Base-by-base conservation (phyloP, 1,139 yeast species). In the Lodderomyces jiufengensis region DNA sequence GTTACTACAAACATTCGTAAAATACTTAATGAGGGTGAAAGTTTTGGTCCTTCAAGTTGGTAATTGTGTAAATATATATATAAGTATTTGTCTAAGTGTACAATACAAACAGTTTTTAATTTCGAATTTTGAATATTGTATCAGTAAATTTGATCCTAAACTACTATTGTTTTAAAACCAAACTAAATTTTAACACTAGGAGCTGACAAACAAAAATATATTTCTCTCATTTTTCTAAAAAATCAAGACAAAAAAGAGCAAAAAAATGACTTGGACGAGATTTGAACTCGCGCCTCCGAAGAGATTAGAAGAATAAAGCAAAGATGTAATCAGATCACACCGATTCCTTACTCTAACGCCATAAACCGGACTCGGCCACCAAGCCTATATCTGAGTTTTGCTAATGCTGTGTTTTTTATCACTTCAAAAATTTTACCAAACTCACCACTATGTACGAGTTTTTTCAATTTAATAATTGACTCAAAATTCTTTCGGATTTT, bases 211-310 rank as follows among this genome's bases (percentile, higher is more conserved):
- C n/a, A n/a, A n/a, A n/a, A n/a, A n/a, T n/a, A n/a, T n/a, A n/a
- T n/a, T n/a, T n/a, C n/a, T n/a, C n/a, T n/a, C n/a, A n/a, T n/a
- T n/a, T n/a, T n/a, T n/a, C n/a, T n/a, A n/a, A n/a, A n/a, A n/a
- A n/a, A n/a, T n/a, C n/a, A n/a, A n/a, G n/a, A n/a, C n/a, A n/a
- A 9, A 28, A 9, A 18, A 18, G 11, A 10, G 20, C 3, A 26
- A 37, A 31, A 33, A 33, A 33, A 24, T 33, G 37, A 33, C 18
- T 32, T 24, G 29, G 30, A 33, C 73, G 73, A 63, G 73, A 65
- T 67, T 68, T 71, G 73, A 68, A 68, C 73, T 64, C 73, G 73
- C 72, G 74, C 74, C 73, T 67, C 74, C 73, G 73, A 67, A 32
- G 35, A 32, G 73, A 68, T 73, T 72, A 67, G 73, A 73, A 67